phyloP scores from a whole-genome alignment of 768 basidiomycete genomes.

The Termitomyces sp. region DNA sequence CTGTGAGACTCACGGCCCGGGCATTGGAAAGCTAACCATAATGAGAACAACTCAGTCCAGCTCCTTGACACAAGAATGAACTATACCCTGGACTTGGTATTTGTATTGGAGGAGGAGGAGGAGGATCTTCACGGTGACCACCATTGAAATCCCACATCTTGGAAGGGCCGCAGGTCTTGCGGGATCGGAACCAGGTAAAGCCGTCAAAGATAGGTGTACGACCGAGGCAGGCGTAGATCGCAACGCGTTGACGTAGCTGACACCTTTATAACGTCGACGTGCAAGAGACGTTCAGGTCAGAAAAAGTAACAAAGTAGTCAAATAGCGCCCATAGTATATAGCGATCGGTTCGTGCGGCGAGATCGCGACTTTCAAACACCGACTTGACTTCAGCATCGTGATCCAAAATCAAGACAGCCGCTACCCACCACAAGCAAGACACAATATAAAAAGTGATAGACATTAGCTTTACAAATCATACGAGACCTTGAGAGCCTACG shows the following conservation, averaged over 20 bases:
- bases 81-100: slow-evolving; percentile 23
- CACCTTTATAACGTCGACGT: not conserved
- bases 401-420: not conserved
- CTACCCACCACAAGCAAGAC: not conserved
- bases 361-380: not conserved
- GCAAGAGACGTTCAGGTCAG: not conserved
- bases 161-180: not conserved
- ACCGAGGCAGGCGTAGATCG: not conserved
- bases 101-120: slow-evolving; percentile 12
- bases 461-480: not conserved
- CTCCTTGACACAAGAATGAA: not conserved
- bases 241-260: not conserved
- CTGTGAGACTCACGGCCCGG: slow-evolving; percentile 17
- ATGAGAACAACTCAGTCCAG: not conserved
- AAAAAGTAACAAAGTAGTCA: not conserved
- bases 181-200: not conserved
- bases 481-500: not conserved
- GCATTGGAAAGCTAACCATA: slow-evolving; percentile 19
- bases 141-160: slow-evolving; percentile 34
- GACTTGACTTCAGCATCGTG: not conserved
- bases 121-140: slow-evolving; percentile 17
- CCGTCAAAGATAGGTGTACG: not conserved
- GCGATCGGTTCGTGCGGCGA: not conserved
- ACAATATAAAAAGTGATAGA: not conserved
- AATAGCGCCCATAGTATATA: not conserved